Evolutionary conservation across 2,329 filamentous ascomycete species (phyloP).

Genomic region (Aspergillus clavatus): DNA sequence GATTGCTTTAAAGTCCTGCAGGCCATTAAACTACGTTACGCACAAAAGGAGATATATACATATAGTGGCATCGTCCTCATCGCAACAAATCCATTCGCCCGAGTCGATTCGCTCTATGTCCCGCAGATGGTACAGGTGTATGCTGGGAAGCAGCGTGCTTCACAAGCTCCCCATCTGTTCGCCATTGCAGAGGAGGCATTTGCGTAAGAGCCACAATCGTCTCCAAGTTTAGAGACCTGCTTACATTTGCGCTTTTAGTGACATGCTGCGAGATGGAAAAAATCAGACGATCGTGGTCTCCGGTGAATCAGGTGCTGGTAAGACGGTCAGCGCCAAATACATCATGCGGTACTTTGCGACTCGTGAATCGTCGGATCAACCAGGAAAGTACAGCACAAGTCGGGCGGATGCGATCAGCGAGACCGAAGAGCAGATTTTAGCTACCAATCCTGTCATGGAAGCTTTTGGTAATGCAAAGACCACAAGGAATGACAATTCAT

Average conservation of each 20-base stretch:
- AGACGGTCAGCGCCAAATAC: constrained; percentile 99
- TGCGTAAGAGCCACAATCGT: constrained; percentile 57
- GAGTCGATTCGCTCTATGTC: constrained; percentile 96
- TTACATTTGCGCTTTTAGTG: constrained; percentile 55
- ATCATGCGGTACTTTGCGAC: constrained; percentile 99
- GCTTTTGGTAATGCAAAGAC: constrained; percentile 99
- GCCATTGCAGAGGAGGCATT: constrained; percentile 98
- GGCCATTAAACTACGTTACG: constrained; percentile 93
- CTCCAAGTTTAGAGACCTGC: not conserved
- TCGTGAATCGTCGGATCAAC: constrained; percentile 85
- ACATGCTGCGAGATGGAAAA: constrained; percentile 92
- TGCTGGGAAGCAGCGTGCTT: constrained; percentile 91
- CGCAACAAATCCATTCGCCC: constrained; percentile 94
- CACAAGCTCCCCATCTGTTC: constrained; percentile 95
- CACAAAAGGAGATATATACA: constrained; percentile 99
- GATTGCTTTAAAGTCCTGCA: constrained; percentile 66
- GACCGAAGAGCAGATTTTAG: constrained; percentile 96
- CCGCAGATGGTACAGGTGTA: constrained; percentile 99
- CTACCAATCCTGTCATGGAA: constrained; percentile 99
- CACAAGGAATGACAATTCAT: constrained; percentile 99
- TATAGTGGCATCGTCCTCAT: constrained; percentile 99
- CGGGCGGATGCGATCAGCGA: constrained; percentile 81
- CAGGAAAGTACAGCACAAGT: constrained; percentile 71
- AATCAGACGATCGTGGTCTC: constrained; percentile 99
- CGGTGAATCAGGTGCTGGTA: constrained; percentile 95